Evolutionary conservation across 1,284 basidiomycete species (phyloP).

Genomic region (Fomitopsis schrenkii): DNA sequence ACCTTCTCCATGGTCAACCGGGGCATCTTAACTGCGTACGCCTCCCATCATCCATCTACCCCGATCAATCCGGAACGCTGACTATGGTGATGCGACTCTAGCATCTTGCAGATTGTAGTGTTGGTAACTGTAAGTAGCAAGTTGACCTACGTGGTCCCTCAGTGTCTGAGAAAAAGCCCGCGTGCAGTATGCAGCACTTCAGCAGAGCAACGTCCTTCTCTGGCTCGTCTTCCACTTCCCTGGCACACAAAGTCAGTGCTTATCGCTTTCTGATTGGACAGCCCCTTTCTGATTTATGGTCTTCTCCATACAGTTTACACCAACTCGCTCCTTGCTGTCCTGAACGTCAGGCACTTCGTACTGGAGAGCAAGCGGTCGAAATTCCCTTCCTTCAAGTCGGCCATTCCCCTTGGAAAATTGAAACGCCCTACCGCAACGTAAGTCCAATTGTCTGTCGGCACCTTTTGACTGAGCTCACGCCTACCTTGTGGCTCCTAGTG

Average conservation of each 20-base stretch:
- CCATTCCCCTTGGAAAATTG: not conserved
- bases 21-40: not conserved
- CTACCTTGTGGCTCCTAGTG: not conserved
- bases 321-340: not conserved
- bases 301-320: not conserved
- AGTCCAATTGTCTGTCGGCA: not conserved
- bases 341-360: constrained; percentile 2
- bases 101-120: not conserved
- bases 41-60: not conserved
- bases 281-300: not conserved
- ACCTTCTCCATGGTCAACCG: constrained; percentile 1
- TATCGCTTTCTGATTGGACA: not conserved
- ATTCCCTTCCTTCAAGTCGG: not conserved
- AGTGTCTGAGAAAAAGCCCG: not conserved
- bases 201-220: not conserved
- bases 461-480: not conserved
- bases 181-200: not conserved
- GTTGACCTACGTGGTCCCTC: not conserved
- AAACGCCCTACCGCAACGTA: not conserved
- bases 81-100: not conserved
- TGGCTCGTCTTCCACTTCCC: constrained; percentile 1
- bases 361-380: not conserved
- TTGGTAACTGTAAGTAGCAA: not conserved
- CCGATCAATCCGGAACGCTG: not conserved
- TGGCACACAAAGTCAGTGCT: not conserved